Evolutionary conservation across 257 asterid species (phyloP).

Genomic region (Osmanthus fragrans): DNA sequence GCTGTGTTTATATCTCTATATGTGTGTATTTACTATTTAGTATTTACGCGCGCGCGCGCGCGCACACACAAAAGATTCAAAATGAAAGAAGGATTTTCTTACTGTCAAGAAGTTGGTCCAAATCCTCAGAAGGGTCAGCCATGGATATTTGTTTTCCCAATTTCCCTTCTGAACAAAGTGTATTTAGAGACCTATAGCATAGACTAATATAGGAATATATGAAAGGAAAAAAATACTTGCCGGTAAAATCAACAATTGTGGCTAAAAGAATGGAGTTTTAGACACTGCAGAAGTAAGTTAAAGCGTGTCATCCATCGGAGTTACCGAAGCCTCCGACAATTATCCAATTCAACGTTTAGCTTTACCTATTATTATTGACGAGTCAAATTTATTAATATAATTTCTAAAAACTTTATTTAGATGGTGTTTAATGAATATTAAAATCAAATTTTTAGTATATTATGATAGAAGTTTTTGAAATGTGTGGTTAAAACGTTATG

Average conservation of each 20-base stretch:
- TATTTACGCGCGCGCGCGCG: too few species aligned
- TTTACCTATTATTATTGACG: too few species aligned
- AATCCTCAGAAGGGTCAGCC: constrained; percentile 84
- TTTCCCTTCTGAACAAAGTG: neutral
- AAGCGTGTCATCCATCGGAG: neutral
- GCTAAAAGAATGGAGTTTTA: neutral
- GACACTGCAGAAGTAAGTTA: neutral
- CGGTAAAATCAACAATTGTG: too few species aligned
- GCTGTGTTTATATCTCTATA: neutral
- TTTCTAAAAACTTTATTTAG: too few species aligned
- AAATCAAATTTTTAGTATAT: too few species aligned
- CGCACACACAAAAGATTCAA: neutral
- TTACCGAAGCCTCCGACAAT: too few species aligned
- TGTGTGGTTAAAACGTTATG: too few species aligned
- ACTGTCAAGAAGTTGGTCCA: constrained; percentile 96
- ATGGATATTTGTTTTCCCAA: constrained; percentile 32
- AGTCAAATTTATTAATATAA: too few species aligned
- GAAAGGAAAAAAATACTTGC: neutral
- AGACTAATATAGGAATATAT: neutral
- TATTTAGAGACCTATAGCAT: neutral
- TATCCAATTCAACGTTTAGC: too few species aligned
- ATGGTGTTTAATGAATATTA: too few species aligned
- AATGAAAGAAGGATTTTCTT: constrained; percentile 24
- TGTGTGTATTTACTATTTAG: neutral
- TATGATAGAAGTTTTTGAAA: too few species aligned